Base-by-base conservation (phyloP, 2,329 filamentous ascomycete genomes). In the Ophidiomyces ophidiicola region DNA sequence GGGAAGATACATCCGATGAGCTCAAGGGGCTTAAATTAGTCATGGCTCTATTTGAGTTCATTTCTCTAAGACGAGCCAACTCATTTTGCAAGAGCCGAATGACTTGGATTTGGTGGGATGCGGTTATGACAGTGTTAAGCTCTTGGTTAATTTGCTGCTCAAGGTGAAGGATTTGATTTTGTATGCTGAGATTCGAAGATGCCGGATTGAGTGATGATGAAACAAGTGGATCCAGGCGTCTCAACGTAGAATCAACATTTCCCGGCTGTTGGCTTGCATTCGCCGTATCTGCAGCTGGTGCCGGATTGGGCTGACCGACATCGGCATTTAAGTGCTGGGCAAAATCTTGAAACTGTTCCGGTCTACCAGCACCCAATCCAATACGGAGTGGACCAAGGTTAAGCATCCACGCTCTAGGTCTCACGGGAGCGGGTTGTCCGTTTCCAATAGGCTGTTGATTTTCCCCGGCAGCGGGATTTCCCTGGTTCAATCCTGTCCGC, bases 371-470 rank as follows among this genome's bases (percentile, higher is more conserved):
- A 14, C 70, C 66, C 50, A 88, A 82, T 0, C 80, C 82, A 15
- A 90, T 64, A 19, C 82, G 69, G 21, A 90, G 64, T 2, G 83
- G 83, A 0, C 83, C 83, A 32, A 90, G 62, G 49, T 83, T 80
- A 50, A 80, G 78, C 40, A 83, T 68, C 29, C 76, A 68, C 45
- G 76, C 70, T 36, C 71, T 67, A 8, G 62, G 60, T 51, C 54
- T 35, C 51, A 56, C 50, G 44, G 61, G 54, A 39, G 53, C 53
- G 49, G 56, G 57, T 42, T 58, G 20, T 5, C 26, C 59, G 44
- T 57, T 59, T 42, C 48, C 56, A n/a, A 51, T 60, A 14, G 47
- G 56, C 34, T 50, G 56, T 6, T 39, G 44, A 4, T 47, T 56
- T 36, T 40, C 47, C 31, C 33, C 14, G 43, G 52, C 29, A 23